Base-by-base conservation (phyloP, 345 rosid species). In the Aethionema arabicum region DNA sequence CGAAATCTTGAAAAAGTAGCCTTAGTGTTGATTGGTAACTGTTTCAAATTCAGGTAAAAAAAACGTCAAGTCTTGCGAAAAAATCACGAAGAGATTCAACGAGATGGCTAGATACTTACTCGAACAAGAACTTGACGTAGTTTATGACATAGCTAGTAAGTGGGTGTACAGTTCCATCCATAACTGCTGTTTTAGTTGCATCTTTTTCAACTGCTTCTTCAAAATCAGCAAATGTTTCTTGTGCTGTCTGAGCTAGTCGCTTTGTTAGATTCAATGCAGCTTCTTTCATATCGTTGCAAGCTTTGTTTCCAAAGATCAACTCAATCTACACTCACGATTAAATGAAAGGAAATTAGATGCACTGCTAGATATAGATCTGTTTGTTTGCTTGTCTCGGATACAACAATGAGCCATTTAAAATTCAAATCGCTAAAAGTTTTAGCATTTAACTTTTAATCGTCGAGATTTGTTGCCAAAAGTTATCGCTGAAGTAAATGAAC, bases 91-190 rank as follows among this genome's bases (percentile, higher is more conserved):
- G 8, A 47, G 5, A 47, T 47, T 5, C 16, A n/a, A 4, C 12
- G 31, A 47, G 15, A 50, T 7, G 63, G 13, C 39, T 56, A 6
- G 4, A 6, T 53, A 76, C 99, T 81, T 78, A 90, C 99, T 93
- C 99, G 5, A 87, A 93, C 36, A 93, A 79, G 71, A 93, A 90
- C 74, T 93, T 93, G 51, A 93, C 96, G 14, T 93, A 90, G 63
- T 93, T 90, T 63, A 93, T 93, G 56, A 93, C 96, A 45, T 93
- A 93, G 88, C 97, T 93, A 29, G 97, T 93, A 67, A 93, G 78
- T 31, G 99, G 99, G 77, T 93, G 97, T 30, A 93, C 96, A 2
- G 99, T 90, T 79, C 99, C 99, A 74, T 93, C 99, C 66, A 81
- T 80, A 78, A 93, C 96, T 3, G 96, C 84, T 29, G 99, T 85